Evolutionary conservation across 192 early-diverging fungal genomes (phyloP).

Genomic region (Podila minutissima): DNA sequence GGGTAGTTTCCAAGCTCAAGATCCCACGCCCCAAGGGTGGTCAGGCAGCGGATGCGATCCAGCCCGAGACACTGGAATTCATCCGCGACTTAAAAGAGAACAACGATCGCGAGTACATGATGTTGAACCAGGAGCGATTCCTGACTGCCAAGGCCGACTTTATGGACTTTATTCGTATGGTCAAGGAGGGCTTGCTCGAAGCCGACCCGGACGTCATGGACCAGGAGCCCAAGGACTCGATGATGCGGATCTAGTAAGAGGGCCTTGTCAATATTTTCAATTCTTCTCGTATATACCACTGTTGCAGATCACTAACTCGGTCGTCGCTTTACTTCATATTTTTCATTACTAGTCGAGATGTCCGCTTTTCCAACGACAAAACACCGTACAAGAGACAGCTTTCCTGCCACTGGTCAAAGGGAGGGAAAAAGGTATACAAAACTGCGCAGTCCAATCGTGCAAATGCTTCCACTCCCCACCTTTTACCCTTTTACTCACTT

Average conservation of each 20-base stretch:
- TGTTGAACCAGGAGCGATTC: slow-evolving; percentile 48
- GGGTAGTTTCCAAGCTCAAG: slow-evolving; percentile 10
- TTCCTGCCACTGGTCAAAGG: slow-evolving; percentile 52
- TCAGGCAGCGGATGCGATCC: slow-evolving; percentile 57
- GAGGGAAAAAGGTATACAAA: slow-evolving; percentile 54
- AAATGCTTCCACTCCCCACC: background rate
- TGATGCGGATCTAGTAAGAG: slow-evolving; percentile 59
- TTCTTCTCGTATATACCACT: background rate
- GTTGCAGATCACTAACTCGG: background rate
- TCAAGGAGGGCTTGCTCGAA: slow-evolving; percentile 51
- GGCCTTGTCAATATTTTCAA: background rate
- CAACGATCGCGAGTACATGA: slow-evolving; percentile 62
- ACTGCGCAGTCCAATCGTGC: too few relatives aligned
- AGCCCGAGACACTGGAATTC: slow-evolving; percentile 59
- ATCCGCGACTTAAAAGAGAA: slow-evolving; percentile 57
- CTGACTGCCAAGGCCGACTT: slow-evolving; percentile 53
- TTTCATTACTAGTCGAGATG: slow-evolving; percentile 58
- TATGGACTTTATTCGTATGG: slow-evolving; percentile 55
- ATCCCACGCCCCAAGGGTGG: slow-evolving; percentile 51
- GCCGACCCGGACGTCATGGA: slow-evolving; percentile 56
- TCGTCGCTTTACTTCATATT: background rate
- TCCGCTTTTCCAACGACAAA: slow-evolving; percentile 66
- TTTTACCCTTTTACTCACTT: background rate
- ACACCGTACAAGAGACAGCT: slow-evolving; percentile 64
- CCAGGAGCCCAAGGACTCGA: slow-evolving; percentile 53